Percentiles rank a stretch among this genome's conserved stretches.
Evolutionary conservation across 148 eudicot genomes (phyloP).

Genomic region (Polygonum maritimum): DNA sequence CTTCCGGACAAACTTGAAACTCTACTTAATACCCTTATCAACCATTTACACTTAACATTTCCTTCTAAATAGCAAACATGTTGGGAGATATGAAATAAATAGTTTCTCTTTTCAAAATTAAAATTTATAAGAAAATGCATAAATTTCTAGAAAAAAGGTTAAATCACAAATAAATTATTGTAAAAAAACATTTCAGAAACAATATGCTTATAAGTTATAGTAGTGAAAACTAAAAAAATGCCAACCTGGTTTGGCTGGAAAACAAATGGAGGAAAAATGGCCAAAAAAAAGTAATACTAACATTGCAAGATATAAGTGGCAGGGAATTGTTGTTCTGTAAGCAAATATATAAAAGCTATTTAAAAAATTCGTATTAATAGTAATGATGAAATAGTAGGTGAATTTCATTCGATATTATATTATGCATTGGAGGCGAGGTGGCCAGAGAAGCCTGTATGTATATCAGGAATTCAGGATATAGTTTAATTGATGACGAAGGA

Average conservation of each 20-base stretch:
- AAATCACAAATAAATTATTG: no score
- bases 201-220: no score
- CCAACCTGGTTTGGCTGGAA: not conserved
- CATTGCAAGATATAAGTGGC: not conserved
- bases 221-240: no score
- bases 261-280: not conserved
- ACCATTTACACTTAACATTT: not conserved
- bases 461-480: not conserved
- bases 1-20: no score
- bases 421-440: not conserved
- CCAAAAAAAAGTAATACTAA: not conserved
- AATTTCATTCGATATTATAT: constrained; percentile 3
- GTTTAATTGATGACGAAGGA: not conserved
- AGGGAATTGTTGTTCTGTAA: not conserved
- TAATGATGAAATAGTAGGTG: constrained; percentile 9
- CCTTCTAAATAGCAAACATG: not conserved
- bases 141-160: no score
- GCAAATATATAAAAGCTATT: not conserved
- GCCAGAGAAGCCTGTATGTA: not conserved
- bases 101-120: no score
- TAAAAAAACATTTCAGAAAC: no score
- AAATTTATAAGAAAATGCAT: no score
- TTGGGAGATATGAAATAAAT: not conserved
- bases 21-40: not conserved
- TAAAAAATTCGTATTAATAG: not conserved